Evolutionary conservation across 1,139 yeast genomes (phyloP), one percentile per base, ranked within the genome.

Genomic region (Kurtzmaniella quercitrusa): DNA sequence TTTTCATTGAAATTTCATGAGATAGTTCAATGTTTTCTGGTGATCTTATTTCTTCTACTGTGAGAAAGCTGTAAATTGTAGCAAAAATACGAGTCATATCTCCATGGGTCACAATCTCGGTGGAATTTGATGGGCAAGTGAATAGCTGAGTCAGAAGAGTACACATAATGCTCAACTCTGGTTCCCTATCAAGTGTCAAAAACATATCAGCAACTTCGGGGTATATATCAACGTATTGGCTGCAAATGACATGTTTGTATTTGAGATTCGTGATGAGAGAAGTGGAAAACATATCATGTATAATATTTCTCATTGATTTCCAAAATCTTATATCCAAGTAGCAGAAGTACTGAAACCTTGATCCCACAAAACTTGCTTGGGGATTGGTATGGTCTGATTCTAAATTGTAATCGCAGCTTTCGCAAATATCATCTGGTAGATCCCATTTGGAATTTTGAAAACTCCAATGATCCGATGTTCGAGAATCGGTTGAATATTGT

Each of bases 71-170:
- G 56, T 78, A 80, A 15, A 88, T 76, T 9, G 85, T 74, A 1
- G 91, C 82, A 47, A 86, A 66, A 41, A 88, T 76, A 44, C 84
- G 71, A 14, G 86, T 71, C 22, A 87, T 61, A 47, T 85, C 89
- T 22, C 91, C 93, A 55, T 82, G 88, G 38, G 71, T 66, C 2
- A 84, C 75, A 18, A 88, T 79, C 39, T 81, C 67, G 1, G 91
- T 67, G 1, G 96, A 87, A 50, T 84, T 83, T 1, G 84, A 69
- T 0, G 96, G 93, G 40, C 94, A 84, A 1, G 96, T 88, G 57
- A 89, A 89, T 11, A 91, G 66, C 58, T 93, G 97, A 1, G 96
- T 86, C 0, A 96, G 85, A 17, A 93, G 57, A 7, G 82, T 74
- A 32, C 84, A 73, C 78, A 89, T 80, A 18, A 88, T 72, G 33